Evolutionary conservation across 352 stramenopile species (phyloP).

Genomic region (Globisporangium paroecandrum): DNA sequence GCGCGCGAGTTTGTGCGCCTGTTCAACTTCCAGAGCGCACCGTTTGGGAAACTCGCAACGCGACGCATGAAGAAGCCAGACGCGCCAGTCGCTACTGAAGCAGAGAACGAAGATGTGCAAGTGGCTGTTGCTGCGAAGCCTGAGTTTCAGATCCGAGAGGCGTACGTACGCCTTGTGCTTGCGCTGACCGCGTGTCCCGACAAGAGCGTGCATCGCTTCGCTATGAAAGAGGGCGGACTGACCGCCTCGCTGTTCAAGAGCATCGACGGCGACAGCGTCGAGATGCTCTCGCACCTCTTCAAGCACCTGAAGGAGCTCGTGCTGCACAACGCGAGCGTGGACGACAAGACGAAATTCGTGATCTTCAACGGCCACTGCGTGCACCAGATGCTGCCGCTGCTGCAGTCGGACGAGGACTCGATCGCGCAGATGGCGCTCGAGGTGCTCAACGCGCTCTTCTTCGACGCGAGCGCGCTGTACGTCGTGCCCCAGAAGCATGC

Average conservation of each 20-base stretch:
- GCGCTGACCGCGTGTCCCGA: constrained; percentile 57
- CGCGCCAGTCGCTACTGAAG: constrained; percentile 7
- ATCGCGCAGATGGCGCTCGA: constrained; percentile 33
- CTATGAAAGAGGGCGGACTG: constrained; percentile 67
- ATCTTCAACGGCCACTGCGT: constrained; percentile 65
- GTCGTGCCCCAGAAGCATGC: constrained; percentile 38
- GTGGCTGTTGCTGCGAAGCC: constrained; percentile 12
- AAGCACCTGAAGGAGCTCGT: constrained; percentile 41
- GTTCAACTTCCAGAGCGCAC: constrained; percentile 71
- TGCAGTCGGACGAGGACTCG: constrained; percentile 51
- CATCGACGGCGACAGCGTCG: constrained; percentile 64
- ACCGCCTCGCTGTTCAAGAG: constrained; percentile 70
- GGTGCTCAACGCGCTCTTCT: constrained; percentile 61
- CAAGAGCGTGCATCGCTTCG: constrained; percentile 78
- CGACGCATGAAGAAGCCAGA: constrained; percentile 61
- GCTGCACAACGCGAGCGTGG: constrained; percentile 47
- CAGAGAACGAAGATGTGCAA: not conserved
- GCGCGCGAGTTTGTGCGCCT: constrained; percentile 73
- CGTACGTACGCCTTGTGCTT: constrained; percentile 65
- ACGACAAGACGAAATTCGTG: constrained; percentile 50
- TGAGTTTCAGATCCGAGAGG: constrained; percentile 58
- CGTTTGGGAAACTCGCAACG: constrained; percentile 56
- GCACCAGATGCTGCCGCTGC: constrained; percentile 63
- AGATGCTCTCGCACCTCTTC: constrained; percentile 51
- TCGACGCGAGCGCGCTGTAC: constrained; percentile 54